Evolutionary conservation across 2,329 filamentous ascomycete species (phyloP), one percentile per base, ranked within the genome.

Genomic region (Cladophialophora psammophila): DNA sequence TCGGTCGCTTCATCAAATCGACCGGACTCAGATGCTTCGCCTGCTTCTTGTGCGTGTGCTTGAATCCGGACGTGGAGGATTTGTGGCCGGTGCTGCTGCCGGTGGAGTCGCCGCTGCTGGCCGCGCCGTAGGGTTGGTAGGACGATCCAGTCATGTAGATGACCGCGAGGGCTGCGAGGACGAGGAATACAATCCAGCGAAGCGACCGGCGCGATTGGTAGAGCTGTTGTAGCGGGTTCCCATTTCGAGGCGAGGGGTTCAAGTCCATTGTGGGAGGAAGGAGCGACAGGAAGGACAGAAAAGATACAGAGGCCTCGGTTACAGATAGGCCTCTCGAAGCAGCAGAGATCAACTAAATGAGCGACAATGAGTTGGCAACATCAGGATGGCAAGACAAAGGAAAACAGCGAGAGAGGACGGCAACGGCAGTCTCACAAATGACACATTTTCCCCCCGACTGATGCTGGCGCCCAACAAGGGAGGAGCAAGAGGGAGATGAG

Each of bases 111-210:
- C 8, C 36, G 32, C 20, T 12, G 42, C 18, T 12, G 36, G 35
- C 18, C 38, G 35, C 38, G 18, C 26, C 13, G 36, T 20, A 13
- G 53, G 56, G 35, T 18, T 57, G 35, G 42, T 68, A 70, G 54
- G 31, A 63, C 38, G 67, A 57, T 32, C 63, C 58, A 5, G 60
- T 65, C n/a, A 70, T 40, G 40, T 63, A 65, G 8, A 70, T 48
- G 31, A 61, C 63, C 5, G 54, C 58, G 18, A 70, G 55, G 18
- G 68, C 66, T 5, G 65, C 65, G n/a, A 70, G 12, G 3, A 65
- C 66, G 32, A 70, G 32, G 54, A 65, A 70, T 15, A 65, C 53
- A 6, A 66, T 52, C 68, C 68, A 70, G 56, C 68, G 68, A 36
- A 68, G 31, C 9, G 63, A 58, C 42, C 36, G 57, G 32, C 66